Conservation (phyloP, 192 early-diverging fungal species). For the Phlyctochytrium planicorne region DNA sequence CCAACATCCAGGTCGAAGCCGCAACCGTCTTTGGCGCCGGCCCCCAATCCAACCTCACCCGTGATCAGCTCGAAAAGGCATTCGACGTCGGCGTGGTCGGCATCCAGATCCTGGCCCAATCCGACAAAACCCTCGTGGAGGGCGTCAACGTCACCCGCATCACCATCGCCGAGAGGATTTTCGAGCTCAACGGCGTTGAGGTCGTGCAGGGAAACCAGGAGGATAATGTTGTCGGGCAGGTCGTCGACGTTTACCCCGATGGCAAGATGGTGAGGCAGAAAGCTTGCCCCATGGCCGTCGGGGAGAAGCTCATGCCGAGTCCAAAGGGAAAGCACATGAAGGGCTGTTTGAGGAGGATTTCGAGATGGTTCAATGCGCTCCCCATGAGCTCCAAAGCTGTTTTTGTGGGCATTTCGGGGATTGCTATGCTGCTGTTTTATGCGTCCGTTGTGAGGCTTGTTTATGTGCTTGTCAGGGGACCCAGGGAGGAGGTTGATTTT, state of each 20-base stretch:
- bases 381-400: neutral
- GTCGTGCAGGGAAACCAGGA: constrained; percentile 18
- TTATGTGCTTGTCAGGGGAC: neutral
- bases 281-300: constrained; percentile 22
- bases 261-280: constrained; percentile 18
- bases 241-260: constrained; percentile 31
- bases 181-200: constrained; percentile 33
- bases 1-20: constrained; percentile 34
- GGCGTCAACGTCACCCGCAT: constrained; percentile 23
- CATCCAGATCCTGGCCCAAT: constrained; percentile 30
- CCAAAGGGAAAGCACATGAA: neutral
- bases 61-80: constrained; percentile 17
- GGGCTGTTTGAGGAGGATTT: neutral
- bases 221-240: constrained; percentile 33
- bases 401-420: neutral
- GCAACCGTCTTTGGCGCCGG: constrained; percentile 20
- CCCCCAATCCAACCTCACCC: constrained; percentile 15
- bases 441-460: neutral
- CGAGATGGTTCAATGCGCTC: neutral
- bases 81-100: constrained; percentile 36
- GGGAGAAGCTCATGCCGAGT: neutral
- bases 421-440: neutral
- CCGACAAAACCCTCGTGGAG: constrained; percentile 14
- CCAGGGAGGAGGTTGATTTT: neutral
- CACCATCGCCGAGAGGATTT: constrained; percentile 33